Base-by-base conservation (phyloP, 495 filamentous ascomycete species). In the Hypoxylon fragiforme region DNA sequence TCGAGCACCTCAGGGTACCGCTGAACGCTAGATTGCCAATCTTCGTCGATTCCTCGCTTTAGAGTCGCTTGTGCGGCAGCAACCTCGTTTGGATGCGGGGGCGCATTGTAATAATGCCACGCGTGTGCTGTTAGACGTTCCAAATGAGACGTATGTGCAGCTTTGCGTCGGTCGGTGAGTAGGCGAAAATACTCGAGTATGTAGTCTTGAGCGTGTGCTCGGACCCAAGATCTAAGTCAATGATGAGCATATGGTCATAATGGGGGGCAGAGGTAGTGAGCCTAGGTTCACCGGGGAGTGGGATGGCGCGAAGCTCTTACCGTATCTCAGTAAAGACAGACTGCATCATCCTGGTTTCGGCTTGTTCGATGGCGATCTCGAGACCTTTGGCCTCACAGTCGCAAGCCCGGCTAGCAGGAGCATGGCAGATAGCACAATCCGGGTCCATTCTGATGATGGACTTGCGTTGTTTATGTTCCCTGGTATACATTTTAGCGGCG, bases 1-100 rank as follows among this genome's bases (percentile, higher is more conserved):
- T 89, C 84, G 31, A 90, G 73, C 19, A 89, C 85, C 60, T 88
- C 84, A 3, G 86, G 86, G 55, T 90, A 90, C 43, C 80, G 74
- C 44, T 87, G 81, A 28, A 88, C 85, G 21, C 78, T 82, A 6
- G 77, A 73, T 57, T 81, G 76, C 86, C 86, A 90, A 71, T 90
- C 86, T 28, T 86, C 85, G 62, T 88, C 85, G 65, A 89, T 84
- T 55, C 83, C 86, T 30, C 79, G 73, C 66, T 86, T 85, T 44
- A 88, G 76, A 54, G 77, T 72, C 6, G 74, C 72, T 57, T 87
- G 77, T 18, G 82, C 84, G 22, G 77, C 75, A 16, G 75, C 69
- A 22, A 88, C 74, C 64, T 87, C 76, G 57, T 69, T 76, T 9
- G 79, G 80, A 48, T 82, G 79, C 30, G 80, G 80, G 16, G 72